Evolutionary conservation across 2,329 filamentous ascomycete species (phyloP), one percentile per base, ranked within the genome.

Genomic region (Hypoxylon sp.): DNA sequence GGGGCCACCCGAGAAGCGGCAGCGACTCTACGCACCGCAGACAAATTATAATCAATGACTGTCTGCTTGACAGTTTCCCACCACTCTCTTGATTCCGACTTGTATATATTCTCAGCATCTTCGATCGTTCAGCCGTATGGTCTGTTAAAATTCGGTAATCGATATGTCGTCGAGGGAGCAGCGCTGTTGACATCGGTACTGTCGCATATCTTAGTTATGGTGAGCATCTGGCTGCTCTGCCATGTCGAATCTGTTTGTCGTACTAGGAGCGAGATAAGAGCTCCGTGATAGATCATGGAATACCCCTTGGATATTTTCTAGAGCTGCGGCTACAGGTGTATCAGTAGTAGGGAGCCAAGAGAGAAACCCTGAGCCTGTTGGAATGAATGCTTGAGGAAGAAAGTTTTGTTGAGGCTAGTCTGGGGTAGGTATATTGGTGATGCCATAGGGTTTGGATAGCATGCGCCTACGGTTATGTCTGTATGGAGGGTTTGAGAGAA

Each of bases 1-100:
- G 13, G 82, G 82, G 21, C 78, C 81, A 50, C 81, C 82, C 0
- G 86, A 87, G 72, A 88, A 88, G 76, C 80, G 86, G 53, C 86
- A 87, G 72, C 80, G 86, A 48, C 63, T 86, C 55, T 86, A 84
- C 62, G 80, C 78, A 2, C 78, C 82, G 0, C 80, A 82, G 49
- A 77, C 79, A 17, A 80, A 76, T 67, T 84, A 82, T 74, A 78
- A 78, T 63, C 80, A 78, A 78, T 78, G 62, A 70, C 10, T 6
- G 45, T 48, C 21, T 38, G 25, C n/a, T 19, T 7, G 19, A 41
- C 46, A 45, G 65, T 21, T 17, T 55, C 19, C 32, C 17, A 61
- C 50, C 48, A 38, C 60, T 59, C 52, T 58, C 66, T 63, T 66
- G 67, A 66, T 70, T 61, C 63, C 59, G 59, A 65, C 64, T 60